Conservation (phyloP, 2,329 filamentous ascomycete genomes). For the Aspergillus sp. region DNA sequence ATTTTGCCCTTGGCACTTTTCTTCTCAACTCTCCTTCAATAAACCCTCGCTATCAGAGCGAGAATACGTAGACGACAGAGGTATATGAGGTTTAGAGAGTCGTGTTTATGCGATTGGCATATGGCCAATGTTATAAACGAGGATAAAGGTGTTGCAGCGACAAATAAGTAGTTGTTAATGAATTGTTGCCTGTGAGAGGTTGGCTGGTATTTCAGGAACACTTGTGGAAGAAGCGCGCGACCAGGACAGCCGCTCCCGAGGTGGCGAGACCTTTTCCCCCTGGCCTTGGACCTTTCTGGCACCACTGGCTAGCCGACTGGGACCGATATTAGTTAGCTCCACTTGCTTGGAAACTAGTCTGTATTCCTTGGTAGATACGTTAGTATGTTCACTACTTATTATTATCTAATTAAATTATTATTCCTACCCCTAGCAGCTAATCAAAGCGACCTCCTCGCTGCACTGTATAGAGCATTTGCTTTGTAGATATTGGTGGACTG, state of each 20-base stretch:
- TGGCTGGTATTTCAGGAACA: conserved; percentile 25
- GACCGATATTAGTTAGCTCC: conserved; percentile 21
- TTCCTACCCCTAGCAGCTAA: background rate
- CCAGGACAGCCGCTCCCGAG: conserved; percentile 32
- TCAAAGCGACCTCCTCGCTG: too few relatives aligned
- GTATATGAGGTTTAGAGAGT: background rate
- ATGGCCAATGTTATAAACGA: background rate
- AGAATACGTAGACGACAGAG: background rate
- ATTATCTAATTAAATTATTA: conserved; percentile 8
- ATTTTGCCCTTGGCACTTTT: background rate
- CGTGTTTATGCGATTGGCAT: background rate
- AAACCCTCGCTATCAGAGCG: background rate
- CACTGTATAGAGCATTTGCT: too few relatives aligned
- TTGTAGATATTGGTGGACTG: too few relatives aligned
- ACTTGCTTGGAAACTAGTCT: background rate
- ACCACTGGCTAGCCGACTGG: conserved; percentile 38
- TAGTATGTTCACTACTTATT: conserved; percentile 3
- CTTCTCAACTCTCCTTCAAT: background rate
- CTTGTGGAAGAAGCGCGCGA: conserved; percentile 16
- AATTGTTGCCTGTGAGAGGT: background rate
- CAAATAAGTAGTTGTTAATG: background rate
- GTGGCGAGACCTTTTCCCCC: conserved; percentile 38
- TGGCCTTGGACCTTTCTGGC: conserved; percentile 26
- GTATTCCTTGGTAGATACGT: background rate
- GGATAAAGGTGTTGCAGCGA: background rate